phyloP scores from a whole-genome alignment of 768 basidiomycete species.

The Kondoa subrosea region DNA sequence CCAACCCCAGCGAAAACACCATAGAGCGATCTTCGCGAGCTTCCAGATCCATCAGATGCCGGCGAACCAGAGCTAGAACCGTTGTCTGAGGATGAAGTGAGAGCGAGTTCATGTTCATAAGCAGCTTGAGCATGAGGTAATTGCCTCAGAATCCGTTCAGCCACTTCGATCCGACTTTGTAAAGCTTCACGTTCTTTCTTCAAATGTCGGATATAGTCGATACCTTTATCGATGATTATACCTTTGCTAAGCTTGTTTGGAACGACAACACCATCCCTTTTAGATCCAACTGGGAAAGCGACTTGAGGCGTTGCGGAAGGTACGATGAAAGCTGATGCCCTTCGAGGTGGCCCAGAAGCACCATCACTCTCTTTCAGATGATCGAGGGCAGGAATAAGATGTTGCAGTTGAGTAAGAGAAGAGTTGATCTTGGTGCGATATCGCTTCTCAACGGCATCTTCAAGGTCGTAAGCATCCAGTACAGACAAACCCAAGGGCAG shows the following conservation, averaged over 20 bases:
- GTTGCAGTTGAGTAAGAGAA: constrained; percentile 2
- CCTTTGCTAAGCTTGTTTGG: constrained; percentile 7
- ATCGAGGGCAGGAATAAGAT: background rate
- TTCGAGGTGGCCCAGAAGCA: background rate
- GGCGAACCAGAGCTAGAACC: background rate
- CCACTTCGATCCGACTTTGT: background rate
- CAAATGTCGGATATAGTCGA: constrained; percentile 1
- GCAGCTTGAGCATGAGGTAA: constrained; percentile 1
- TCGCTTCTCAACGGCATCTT: constrained; percentile 9
- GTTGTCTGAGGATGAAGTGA: background rate
- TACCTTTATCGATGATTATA: constrained; percentile 9
- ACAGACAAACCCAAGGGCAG: background rate
- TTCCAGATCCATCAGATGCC: background rate
- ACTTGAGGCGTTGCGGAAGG: background rate
- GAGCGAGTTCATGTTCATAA: background rate
- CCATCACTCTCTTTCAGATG: constrained; percentile 4
- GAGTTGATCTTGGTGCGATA: constrained; percentile 10
- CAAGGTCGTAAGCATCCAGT: background rate
- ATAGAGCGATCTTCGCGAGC: background rate
- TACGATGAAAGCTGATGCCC: constrained; percentile 5
- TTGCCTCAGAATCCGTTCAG: background rate
- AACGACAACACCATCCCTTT: constrained; percentile 2
- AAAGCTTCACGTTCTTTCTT: background rate
- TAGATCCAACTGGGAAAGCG: background rate
- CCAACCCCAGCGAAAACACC: constrained; percentile 1